Percentiles rank a stretch among this genome's conserved stretches.
phyloP scores from a whole-genome alignment of 805 yeast genomes.

The Lachancea fermentati region DNA sequence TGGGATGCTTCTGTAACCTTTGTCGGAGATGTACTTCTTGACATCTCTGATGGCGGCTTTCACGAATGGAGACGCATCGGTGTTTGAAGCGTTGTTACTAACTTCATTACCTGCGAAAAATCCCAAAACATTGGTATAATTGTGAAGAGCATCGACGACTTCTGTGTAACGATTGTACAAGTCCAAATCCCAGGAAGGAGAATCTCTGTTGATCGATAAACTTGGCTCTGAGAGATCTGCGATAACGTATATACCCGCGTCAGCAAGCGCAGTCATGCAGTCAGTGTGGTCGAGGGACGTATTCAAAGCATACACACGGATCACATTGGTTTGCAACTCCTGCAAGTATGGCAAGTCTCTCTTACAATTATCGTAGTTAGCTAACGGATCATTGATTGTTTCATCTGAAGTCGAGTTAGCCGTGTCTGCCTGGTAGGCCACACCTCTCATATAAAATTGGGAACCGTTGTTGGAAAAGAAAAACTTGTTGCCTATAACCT shows the following conservation, averaged over 20 bases:
- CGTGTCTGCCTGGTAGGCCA: constrained; percentile 65
- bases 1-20: constrained; percentile 60
- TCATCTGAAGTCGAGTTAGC: constrained; percentile 36
- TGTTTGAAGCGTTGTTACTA: constrained; percentile 52
- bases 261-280: constrained; percentile 54
- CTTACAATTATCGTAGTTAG: constrained; percentile 49
- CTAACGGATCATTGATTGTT: constrained; percentile 56
- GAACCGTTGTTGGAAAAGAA: constrained; percentile 64
- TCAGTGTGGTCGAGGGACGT: constrained; percentile 49
- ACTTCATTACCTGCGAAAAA: constrained; percentile 80
- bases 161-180: constrained; percentile 55
- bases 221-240: constrained; percentile 67
- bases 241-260: constrained; percentile 66
- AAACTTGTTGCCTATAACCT: constrained; percentile 65
- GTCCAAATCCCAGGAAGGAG: constrained; percentile 55
- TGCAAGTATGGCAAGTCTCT: constrained; percentile 62
- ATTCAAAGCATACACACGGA: constrained; percentile 65
- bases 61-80: constrained; percentile 66
- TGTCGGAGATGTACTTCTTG: constrained; percentile 51
- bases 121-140: constrained; percentile 62
- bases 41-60: constrained; percentile 73
- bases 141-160: constrained; percentile 57
- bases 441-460: constrained; percentile 63
- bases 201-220: constrained; percentile 48
- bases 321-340: constrained; percentile 52